Conservation (phyloP, 495 filamentous ascomycete species). For the Lasiosphaeris hirsuta region DNA sequence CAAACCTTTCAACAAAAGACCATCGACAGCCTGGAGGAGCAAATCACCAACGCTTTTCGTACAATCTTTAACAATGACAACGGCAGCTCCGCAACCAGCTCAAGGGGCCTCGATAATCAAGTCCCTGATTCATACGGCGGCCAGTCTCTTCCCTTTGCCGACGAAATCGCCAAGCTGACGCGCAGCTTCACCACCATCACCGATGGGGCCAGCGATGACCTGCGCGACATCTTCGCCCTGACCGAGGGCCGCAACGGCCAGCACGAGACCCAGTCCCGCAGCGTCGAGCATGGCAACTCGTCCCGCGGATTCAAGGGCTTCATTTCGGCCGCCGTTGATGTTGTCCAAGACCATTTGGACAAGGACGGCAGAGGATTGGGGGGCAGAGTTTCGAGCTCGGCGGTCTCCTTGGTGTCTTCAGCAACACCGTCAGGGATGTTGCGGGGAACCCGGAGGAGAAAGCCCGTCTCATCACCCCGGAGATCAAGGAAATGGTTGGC, state of each 20-base stretch:
- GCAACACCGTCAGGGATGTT: conserved; percentile 32
- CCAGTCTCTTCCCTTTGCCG: conserved; percentile 32
- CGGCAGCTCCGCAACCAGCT: background rate
- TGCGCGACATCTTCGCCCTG: conserved; percentile 34
- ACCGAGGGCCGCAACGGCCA: conserved; percentile 18
- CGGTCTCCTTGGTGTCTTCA: conserved; percentile 32
- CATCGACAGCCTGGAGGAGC: conserved; percentile 32
- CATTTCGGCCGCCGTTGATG: conserved; percentile 31
- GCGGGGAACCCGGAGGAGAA: conserved; percentile 34
- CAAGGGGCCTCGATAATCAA: conserved; percentile 18
- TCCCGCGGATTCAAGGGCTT: conserved; percentile 20
- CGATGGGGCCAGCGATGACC: conserved; percentile 28
- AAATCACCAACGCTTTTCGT: conserved; percentile 32
- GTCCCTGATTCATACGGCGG: conserved; percentile 31
- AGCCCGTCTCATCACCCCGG: conserved; percentile 32
- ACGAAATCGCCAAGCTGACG: conserved; percentile 32
- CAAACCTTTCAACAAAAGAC: conserved; percentile 33
- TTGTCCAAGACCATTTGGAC: conserved; percentile 29
- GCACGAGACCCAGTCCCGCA: conserved; percentile 12
- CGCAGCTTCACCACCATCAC: conserved; percentile 27
- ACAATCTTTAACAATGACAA: conserved; percentile 29
- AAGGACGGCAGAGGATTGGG: conserved; percentile 16
- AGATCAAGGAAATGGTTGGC: conserved; percentile 34
- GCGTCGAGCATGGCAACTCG: background rate
- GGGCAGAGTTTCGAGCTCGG: conserved; percentile 28